Base-by-base conservation (phyloP, 2,329 filamentous ascomycete species). In the Fusarium oligoseptatum region DNA sequence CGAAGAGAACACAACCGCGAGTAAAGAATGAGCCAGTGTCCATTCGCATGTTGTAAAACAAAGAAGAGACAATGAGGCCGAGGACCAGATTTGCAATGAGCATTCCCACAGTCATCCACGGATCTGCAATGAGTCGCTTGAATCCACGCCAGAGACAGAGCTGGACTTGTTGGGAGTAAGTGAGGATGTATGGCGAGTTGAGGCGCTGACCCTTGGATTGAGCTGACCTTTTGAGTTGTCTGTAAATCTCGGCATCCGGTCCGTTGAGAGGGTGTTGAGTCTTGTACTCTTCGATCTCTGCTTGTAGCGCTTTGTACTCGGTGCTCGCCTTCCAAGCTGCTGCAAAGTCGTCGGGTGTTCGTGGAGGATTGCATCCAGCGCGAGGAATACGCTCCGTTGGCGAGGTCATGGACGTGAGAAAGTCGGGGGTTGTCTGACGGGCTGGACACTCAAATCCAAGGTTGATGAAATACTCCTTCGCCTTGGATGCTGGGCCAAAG, bases 361-460 rank as follows among this genome's bases (percentile, higher is more conserved):
- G 71, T 1, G 81, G 82, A 2, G 80, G 78, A 7, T 72, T 77
- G 29, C 76, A 81, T 1, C 82, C 82, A 6, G 76, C 76, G 17
- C 76, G 79, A 12, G 80, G 60, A 36, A 80, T 57, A 12, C 82
- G 81, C 66, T 84, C 82, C 2, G 74, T 67, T 2, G 80, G 78
- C 17, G 76, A 80, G 1, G 86, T 88, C 29, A 88, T 84, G 1
- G 86, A 86, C 1, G 73, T 94, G 39, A 94, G 82, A 81, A 94
- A 94, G 78, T 94, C 92, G 3, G 92, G 90, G 2, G 92, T 94
- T 0, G 92, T 94, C 74, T 91, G 83, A 22, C 84, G 79, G 2
- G 80, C 78, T 6, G 83, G 83, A 27, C 81, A 92, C 11, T 88
- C 84, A 73, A 93, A 94, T 0, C 92, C 92, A 67, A 80, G 75